Evolutionary conservation across 768 basidiomycete species (phyloP), one percentile per base, ranked within the genome.

Genomic region (Termitomyces sp.): DNA sequence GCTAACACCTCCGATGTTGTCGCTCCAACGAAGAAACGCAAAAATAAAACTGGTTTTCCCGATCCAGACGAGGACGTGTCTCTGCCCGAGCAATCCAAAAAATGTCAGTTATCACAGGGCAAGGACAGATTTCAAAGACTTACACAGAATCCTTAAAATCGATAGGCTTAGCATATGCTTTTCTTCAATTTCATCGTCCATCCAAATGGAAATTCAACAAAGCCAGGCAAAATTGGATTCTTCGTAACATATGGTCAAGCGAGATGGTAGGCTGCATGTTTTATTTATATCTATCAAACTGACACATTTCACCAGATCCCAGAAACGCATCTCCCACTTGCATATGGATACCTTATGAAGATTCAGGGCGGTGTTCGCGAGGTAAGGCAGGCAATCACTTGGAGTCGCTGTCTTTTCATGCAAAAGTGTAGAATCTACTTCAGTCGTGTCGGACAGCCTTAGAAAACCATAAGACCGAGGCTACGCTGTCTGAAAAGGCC

Each of bases 161-260:
- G 53, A 56, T 62, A 83, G 81, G 77, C 25, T 63, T 83, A 12
- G 72, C 72, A 38, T 88, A 88, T 67, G 86, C 83, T 1, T 85
- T 83, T 66, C 67, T 73, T n/a, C 83, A 83, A 59, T 81, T 80
- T 65, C 75, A 77, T 55, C 73, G 74, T 45, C 80, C 78, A 20
- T 67, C 73, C 5, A 73, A 71, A 56, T 90, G 88, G 89, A 91
- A 89, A 65, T 91, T 90, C 68, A 86, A 86, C 63, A 90, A 90
- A 67, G 86, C 86, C 7, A 78, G 81, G 48, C 88, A 91, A 67
- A 91, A 89, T 66, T 91, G 88, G 89, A 73, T 90, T 1, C 76
- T 89, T 60, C 81, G 87, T 11, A 85, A 90, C 63, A 62, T 86
- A 10, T 90, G 84, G 83, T 83, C 82, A 2, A 75, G 75, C 12